phyloP scores from a whole-genome alignment of 1,284 basidiomycete species.

The Sanghuangporus sanghuang region DNA sequence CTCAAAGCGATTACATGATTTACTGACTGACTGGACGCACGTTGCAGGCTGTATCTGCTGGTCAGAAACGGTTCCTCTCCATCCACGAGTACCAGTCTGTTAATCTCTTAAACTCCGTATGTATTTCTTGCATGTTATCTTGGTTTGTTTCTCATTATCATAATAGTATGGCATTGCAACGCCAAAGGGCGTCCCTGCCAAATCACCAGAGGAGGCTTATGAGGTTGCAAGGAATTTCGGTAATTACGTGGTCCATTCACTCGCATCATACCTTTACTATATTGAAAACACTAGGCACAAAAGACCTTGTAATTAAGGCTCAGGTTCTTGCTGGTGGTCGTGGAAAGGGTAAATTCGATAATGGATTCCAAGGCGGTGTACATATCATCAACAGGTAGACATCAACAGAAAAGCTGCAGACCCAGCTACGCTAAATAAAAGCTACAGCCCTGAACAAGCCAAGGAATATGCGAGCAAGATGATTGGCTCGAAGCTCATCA shows the following conservation, averaged over 20 bases:
- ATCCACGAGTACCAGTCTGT: slow-evolving; percentile 99
- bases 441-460: slow-evolving; percentile 78
- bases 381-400: slow-evolving; percentile 88
- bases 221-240: slow-evolving; percentile 87
- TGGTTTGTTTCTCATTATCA: background rate
- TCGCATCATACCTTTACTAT: background rate
- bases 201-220: slow-evolving; percentile 86
- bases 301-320: slow-evolving; percentile 91
- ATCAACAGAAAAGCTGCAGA: slow-evolving; percentile 9
- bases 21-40: background rate
- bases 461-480: slow-evolving; percentile 87
- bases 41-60: slow-evolving; percentile 55
- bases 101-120: slow-evolving; percentile 87
- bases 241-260: slow-evolving; percentile 24
- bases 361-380: slow-evolving; percentile 95
- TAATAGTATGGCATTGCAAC: slow-evolving; percentile 91
- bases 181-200: slow-evolving; percentile 88
- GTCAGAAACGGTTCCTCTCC: slow-evolving; percentile 90
- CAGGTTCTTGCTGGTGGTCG: slow-evolving; percentile 98
- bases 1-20: background rate
- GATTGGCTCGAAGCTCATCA: slow-evolving; percentile 95
- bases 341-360: slow-evolving; percentile 97
- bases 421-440: slow-evolving; percentile 8
- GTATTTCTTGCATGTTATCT: slow-evolving; percentile 22
- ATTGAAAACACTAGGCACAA: slow-evolving; percentile 41